These are phyloP conservation scores for Rhizopogon rudus DNA, from an alignment of 768 basidiomycete species.

Conservation along the genomic window DNA sequence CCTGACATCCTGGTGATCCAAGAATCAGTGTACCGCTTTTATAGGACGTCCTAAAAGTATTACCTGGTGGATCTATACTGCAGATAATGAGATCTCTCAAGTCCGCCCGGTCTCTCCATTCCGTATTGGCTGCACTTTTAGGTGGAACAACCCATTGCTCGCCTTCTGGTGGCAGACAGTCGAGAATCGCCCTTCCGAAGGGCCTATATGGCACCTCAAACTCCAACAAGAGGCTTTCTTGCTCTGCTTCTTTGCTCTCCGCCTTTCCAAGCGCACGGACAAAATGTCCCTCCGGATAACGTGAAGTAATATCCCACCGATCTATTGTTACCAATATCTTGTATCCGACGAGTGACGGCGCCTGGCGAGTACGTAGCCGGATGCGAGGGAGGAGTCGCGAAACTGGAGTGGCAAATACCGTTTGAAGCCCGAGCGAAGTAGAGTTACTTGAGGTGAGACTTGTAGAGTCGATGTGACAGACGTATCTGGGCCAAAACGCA, in stretches of 20 bases:
- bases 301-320: constrained; percentile 79
- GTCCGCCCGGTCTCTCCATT: constrained; percentile 87
- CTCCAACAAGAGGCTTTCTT: constrained; percentile 89
- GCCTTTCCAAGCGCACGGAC: constrained; percentile 88
- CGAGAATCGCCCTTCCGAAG: constrained; percentile 92
- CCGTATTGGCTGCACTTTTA: constrained; percentile 45
- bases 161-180: constrained; percentile 86
- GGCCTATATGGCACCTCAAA: constrained; percentile 95
- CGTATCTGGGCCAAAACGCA: constrained; percentile 51
- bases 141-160: constrained; percentile 90
- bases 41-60: constrained; percentile 4
- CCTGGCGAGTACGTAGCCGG: constrained; percentile 91
- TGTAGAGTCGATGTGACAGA: constrained; percentile 90
- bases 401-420: constrained; percentile 92
- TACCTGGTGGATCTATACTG: constrained; percentile 95
- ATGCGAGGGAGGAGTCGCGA: constrained; percentile 91
- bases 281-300: constrained; percentile 97
- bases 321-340: constrained; percentile 97
- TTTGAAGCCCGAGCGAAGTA: constrained; percentile 81
- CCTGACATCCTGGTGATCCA: constrained; percentile 71
- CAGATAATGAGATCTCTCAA: constrained; percentile 82
- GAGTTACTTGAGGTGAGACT: constrained; percentile 76
- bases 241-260: constrained; percentile 94
- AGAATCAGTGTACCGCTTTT: constrained; percentile 5
- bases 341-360: constrained; percentile 79